A percentile compares a stretch with the other conserved stretches of the same genome.
Evolutionary conservation across 306 rosid species (phyloP).

Genomic region (Alnus glutinosa): DNA sequence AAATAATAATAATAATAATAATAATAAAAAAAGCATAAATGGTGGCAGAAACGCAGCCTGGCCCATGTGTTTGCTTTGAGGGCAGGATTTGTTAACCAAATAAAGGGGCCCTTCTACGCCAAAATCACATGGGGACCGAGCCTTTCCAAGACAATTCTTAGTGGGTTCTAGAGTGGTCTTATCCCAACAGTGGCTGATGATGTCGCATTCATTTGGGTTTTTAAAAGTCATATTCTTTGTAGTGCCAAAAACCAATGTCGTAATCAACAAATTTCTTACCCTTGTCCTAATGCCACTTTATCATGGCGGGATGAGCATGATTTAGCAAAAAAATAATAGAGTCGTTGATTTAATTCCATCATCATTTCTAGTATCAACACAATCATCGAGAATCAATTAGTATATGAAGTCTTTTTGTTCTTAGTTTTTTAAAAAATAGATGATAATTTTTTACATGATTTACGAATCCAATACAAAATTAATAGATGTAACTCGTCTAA

Average conservation of each 20-base stretch:
- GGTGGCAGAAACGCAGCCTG: neutral
- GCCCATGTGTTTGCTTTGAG: constrained; percentile 6
- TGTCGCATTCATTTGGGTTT: neutral
- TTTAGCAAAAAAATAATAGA: neutral
- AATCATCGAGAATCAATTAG: constrained; percentile 9
- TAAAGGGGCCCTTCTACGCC: constrained; percentile 5
- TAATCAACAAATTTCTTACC: neutral
- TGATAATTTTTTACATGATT: too few relatives aligned
- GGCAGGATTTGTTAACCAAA: constrained; percentile 4
- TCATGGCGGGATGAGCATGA: neutral
- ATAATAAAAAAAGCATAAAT: neutral
- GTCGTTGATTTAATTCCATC: constrained; percentile 5
- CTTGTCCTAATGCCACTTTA: constrained; percentile 1
- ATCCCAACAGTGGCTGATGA: constrained; percentile 19
- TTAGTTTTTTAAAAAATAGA: too few relatives aligned
- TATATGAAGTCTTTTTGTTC: too few relatives aligned
- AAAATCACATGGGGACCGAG: constrained; percentile 34
- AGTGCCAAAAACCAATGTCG: neutral
- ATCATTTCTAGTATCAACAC: neutral
- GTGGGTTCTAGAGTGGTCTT: constrained; percentile 37
- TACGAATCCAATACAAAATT: too few relatives aligned
- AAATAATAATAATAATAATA: too few relatives aligned
- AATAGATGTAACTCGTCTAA: too few relatives aligned
- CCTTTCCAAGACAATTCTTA: constrained; percentile 7
- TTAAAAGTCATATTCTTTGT: neutral